Percentiles rank a stretch among this genome's conserved stretches.
phyloP scores from a whole-genome alignment of 164 flowering plant genomes.

The Piper betle region DNA sequence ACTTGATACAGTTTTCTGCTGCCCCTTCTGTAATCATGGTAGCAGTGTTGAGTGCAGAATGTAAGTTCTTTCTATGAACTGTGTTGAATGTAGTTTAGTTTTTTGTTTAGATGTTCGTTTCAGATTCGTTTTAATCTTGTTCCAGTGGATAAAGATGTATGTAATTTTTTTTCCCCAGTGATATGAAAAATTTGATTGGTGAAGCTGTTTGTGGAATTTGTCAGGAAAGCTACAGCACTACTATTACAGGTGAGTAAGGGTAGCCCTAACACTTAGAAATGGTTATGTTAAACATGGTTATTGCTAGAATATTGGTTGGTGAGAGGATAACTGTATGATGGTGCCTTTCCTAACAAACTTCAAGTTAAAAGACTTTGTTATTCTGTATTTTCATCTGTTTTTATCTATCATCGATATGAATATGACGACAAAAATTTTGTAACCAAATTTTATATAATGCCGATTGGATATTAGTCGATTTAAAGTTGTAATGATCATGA shows the following conservation, averaged over 20 bases:
- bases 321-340: too few species aligned
- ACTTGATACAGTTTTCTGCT: slow-evolving; percentile 85
- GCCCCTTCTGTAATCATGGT: slow-evolving; percentile 75
- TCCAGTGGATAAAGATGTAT: too few species aligned
- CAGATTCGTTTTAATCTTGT: not conserved
- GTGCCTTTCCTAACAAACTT: too few species aligned
- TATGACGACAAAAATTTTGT: too few species aligned
- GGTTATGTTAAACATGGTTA: too few species aligned
- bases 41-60: slow-evolving; percentile 73
- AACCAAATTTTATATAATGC: too few species aligned
- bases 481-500: not conserved
- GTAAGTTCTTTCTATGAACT: slow-evolving; percentile 24
- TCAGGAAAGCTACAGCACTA: slow-evolving; percentile 70
- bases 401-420: too few species aligned
- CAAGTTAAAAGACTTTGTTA: too few species aligned
- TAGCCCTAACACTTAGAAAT: too few species aligned
- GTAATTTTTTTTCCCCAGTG: slow-evolving; percentile 31
- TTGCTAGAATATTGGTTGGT: too few species aligned
- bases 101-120: not conserved
- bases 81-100: not conserved
- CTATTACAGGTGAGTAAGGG: slow-evolving; percentile 34
- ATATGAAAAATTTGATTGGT: slow-evolving; percentile 67
- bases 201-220: slow-evolving; percentile 74
- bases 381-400: too few species aligned
- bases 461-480: too few species aligned